Percentiles rank a stretch among this genome's conserved stretches.
Evolutionary conservation across 2,329 filamentous ascomycete genomes (phyloP).

Genomic region (Ophiostoma perfectum): DNA sequence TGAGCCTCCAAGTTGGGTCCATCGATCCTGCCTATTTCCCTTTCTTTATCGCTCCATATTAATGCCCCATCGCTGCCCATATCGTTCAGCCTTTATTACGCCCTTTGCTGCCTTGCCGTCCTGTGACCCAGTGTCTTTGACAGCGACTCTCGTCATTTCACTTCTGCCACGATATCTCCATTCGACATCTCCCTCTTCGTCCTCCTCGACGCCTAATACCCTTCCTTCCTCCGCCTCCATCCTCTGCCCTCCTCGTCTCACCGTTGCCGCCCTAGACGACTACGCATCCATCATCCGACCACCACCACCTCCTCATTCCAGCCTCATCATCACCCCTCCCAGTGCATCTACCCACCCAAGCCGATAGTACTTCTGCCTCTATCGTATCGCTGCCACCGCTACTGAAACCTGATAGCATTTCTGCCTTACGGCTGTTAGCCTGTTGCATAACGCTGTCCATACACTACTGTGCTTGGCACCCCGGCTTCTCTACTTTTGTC

Average conservation of each 20-base stretch:
- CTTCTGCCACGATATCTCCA: not conserved
- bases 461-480: not conserved
- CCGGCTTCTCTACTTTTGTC: not conserved
- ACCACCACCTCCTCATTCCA: not conserved
- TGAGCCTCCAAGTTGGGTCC: not conserved
- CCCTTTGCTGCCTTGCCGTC: conserved; percentile 1
- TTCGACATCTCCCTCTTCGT: not conserved
- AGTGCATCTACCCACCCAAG: not conserved
- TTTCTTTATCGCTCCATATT: not conserved
- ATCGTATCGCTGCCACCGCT: too few relatives aligned
- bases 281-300: not conserved
- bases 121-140: not conserved
- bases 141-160: not conserved
- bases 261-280: not conserved
- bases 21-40: too few relatives aligned
- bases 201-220: not conserved
- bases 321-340: not conserved
- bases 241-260: not conserved
- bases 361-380: too few relatives aligned
- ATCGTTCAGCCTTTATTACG: not conserved
- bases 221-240: not conserved
- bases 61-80: conserved; percentile 9
- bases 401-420: too few relatives aligned
- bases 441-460: too few relatives aligned
- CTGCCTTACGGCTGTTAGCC: too few relatives aligned